Evolutionary conservation across 441 rosid species (phyloP), one percentile per base, ranked within the genome.

Genomic region (Metrosideros polymorpha): DNA sequence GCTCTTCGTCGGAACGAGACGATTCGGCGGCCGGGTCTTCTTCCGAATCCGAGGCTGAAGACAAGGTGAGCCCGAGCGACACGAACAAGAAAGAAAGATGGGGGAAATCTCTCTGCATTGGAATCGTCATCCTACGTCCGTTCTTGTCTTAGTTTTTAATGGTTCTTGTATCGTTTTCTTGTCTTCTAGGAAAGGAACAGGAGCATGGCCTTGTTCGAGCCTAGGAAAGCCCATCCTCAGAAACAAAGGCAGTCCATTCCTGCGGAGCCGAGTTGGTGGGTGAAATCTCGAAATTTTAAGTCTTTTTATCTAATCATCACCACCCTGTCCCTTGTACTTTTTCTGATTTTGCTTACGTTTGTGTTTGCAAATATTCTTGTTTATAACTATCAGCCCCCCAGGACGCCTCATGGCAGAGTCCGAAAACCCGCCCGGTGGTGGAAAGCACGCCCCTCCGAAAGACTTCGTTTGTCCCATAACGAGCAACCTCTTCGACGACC

Each of bases 401-500:
- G 91, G 87, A 50, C 88, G 88, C 76, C 88, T 66, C 84, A 95
- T 95, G 95, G 91, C 91, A 49, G 93, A 92, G 83, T 83, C 86
- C 22, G 94, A 88, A 75, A 90, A 85, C 57, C 91, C 89, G 9
- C 87, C 91, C 14, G 91, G 93, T 19, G 88, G 86, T 30, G 93
- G 92, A 42, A 93, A 92, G 77, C 90, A 92, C 57, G 86, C 93
- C 35, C 93, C 94, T 55, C 95, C 95, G 2, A 95, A 93, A 91
- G 96, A 95, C 88, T 95, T 95, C 82, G 92, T 95, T 42, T 95
- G 98, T 87, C 98, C 95, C 82, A 94, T 95, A 63, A 95, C 96
- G 25, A 92, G 93, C 90, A 92, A 93, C 63, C 51, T 93, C 18
- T 94, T 95, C 82, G 90, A 90, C 84, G 96, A 93, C 85, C 98